Percentiles rank a stretch among this genome's conserved stretches.
These are phyloP conservation scores for Miscanthus lutarioriparius DNA, from an alignment of 176 grass and related monocot species.

Conservation along the genomic window DNA sequence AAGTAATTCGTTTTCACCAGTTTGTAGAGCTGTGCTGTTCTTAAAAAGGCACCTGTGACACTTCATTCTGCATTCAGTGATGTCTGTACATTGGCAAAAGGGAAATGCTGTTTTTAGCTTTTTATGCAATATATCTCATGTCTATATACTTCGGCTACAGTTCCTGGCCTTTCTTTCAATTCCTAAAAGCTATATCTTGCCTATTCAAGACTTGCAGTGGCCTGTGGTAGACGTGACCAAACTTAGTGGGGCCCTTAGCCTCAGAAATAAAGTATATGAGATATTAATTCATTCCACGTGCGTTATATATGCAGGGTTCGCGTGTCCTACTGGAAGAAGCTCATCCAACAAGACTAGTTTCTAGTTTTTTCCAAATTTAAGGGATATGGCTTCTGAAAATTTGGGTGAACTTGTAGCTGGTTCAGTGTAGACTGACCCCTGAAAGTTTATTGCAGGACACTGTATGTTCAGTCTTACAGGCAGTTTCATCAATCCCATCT, in stretches of 20 bases:
- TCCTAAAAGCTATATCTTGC: constrained; percentile 29
- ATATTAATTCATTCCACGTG: constrained; percentile 66
- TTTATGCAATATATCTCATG: constrained; percentile 1
- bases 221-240: constrained; percentile 26
- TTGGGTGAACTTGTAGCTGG: constrained; percentile 72
- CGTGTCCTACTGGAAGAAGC: constrained; percentile 61
- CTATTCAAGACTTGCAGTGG: constrained; percentile 37
- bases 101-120: background rate
- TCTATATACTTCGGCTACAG: background rate
- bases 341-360: constrained; percentile 60
- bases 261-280: constrained; percentile 50
- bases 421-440: constrained; percentile 59
- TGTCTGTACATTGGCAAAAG: constrained; percentile 5
- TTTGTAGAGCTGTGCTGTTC: constrained; percentile 12
- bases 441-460: constrained; percentile 94
- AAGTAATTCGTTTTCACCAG: background rate
- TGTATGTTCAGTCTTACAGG: constrained; percentile 79
- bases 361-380: constrained; percentile 52
- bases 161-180: background rate
- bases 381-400: constrained; percentile 64
- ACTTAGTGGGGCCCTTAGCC: constrained; percentile 43
- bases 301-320: constrained; percentile 57
- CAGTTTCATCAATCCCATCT: constrained; percentile 77
- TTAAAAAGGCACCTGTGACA: background rate
- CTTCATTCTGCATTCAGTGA: background rate